These are phyloP conservation scores for Edaphochlamys debaryana DNA, from an alignment of 139 green algal genomes.

Conservation along the genomic window DNA sequence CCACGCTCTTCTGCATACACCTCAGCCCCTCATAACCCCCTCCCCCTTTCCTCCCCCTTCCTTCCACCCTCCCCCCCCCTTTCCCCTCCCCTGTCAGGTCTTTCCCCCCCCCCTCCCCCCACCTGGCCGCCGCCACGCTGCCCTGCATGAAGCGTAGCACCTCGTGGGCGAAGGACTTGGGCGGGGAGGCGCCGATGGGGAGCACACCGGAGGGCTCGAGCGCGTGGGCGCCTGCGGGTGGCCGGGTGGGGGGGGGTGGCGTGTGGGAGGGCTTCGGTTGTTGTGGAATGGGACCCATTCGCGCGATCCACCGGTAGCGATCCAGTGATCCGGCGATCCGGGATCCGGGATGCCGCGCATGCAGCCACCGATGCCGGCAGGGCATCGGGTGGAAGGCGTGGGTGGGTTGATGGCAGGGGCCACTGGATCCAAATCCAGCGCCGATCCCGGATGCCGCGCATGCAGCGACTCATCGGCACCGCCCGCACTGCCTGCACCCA, in stretches of 20 bases:
- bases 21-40: too few relatives aligned
- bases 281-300: too few relatives aligned
- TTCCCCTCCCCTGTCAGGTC: background rate
- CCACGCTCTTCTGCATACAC: background rate
- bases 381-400: background rate
- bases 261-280: too few relatives aligned
- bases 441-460: too few relatives aligned
- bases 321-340: too few relatives aligned
- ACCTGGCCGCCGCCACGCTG: constrained; percentile 33
- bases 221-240: background rate
- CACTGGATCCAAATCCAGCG: background rate
- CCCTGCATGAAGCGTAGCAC: constrained; percentile 53
- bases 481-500: background rate
- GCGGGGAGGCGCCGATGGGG: constrained; percentile 11
- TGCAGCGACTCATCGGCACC: too few relatives aligned
- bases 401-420: too few relatives aligned
- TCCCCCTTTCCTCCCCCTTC: too few relatives aligned
- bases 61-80: background rate
- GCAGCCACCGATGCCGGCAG: too few relatives aligned
- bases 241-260: background rate
- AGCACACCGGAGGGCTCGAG: background rate
- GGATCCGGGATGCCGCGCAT: background rate
- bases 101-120: background rate
- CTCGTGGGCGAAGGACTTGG: constrained; percentile 38
- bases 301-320: background rate